These are phyloP conservation scores for Bretschneidera sinensis DNA, from an alignment of 345 rosid species.

Conservation along the genomic window DNA sequence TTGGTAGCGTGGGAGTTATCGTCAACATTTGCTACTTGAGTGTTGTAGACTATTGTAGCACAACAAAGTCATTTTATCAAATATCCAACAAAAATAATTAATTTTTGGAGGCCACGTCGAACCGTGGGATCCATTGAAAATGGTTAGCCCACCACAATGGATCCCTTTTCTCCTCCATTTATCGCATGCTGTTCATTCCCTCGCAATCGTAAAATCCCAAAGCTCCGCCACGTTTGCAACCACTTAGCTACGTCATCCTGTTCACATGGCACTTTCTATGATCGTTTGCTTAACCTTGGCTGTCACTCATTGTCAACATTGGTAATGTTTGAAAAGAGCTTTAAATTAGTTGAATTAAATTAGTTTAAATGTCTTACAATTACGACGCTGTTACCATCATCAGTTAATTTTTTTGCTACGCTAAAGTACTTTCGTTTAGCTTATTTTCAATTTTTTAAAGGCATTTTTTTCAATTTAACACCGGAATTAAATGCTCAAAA, in stretches of 20 bases:
- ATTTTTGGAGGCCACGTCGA: conserved; percentile 48
- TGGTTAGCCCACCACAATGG: conserved; percentile 24
- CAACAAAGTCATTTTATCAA: conserved; percentile 11
- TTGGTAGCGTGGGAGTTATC: conserved; percentile 22
- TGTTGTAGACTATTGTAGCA: conserved; percentile 7
- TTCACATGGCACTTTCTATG: conserved; percentile 20
- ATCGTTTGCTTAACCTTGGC: conserved; percentile 34
- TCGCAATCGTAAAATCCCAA: conserved; percentile 17
- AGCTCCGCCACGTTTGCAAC: conserved; percentile 24
- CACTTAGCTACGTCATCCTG: conserved; percentile 4
- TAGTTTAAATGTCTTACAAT: no score
- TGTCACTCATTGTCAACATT: conserved; percentile 23
- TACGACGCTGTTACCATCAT: no score
- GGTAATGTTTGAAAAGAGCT: no score
- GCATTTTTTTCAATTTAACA: no score
- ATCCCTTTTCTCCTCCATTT: conserved; percentile 19
- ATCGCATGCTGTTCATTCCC: conserved; percentile 21
- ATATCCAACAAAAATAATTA: conserved; percentile 1
- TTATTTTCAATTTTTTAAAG: no score
- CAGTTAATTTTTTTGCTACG: no score
- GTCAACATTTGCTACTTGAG: conserved; percentile 12
- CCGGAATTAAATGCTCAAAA: no score
- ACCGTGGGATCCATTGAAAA: conserved; percentile 19
- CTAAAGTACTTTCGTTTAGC: no score
- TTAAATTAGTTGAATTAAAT: no score